Base-by-base conservation (phyloP, 768 basidiomycete genomes). In the Macrolepiota fuliginosa region DNA sequence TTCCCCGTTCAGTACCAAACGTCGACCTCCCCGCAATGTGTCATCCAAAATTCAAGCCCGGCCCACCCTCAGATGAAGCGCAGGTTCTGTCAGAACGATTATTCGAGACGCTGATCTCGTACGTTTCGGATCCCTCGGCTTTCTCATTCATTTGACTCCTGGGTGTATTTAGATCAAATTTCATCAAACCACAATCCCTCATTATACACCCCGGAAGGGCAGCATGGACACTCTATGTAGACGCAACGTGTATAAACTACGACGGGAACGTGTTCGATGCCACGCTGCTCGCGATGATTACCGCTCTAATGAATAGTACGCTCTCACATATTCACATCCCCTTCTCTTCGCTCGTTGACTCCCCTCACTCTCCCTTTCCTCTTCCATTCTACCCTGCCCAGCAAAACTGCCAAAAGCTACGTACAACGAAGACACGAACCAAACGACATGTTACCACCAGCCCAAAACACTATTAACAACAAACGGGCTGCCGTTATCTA, bases 181-280 rank as follows among this genome's bases (percentile, higher is more conserved):
- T 89, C 13, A 64, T 98, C 7, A 78, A 90, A 0, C 81, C 88
- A 2, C 72, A 80, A 1, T 84, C 87, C 3, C 83, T 98, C 2
- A 89, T 89, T 70, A 97, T 99, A 61, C 81, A 90, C 15, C 83
- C 85, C 0, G 87, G 86, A 2, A 92, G 90, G 70, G 83, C 93
- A 0, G 94, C 80, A 0, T 99, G 95, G 94, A 90, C 90, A 29
- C 81, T 98, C n/a, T 98, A 98, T 69, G 82, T 98, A 66, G 97
- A 99, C 66, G 86, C 92, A 29, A 92, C 90, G 0, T 98, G 96
- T 71, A 92, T 99, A 65, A 98, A 97, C 75, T 97, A 96, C 70
- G 96, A 98, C 71, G 97, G 97, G 4, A 98, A 98, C 69, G 90
- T 83, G 1, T 94, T 96, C 62, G 97, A 99, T 65, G 94, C 97